Evolutionary conservation across 2,329 filamentous ascomycete genomes (phyloP), one percentile per base, ranked within the genome.

Genomic region (Aureobasidium subglaciale): DNA sequence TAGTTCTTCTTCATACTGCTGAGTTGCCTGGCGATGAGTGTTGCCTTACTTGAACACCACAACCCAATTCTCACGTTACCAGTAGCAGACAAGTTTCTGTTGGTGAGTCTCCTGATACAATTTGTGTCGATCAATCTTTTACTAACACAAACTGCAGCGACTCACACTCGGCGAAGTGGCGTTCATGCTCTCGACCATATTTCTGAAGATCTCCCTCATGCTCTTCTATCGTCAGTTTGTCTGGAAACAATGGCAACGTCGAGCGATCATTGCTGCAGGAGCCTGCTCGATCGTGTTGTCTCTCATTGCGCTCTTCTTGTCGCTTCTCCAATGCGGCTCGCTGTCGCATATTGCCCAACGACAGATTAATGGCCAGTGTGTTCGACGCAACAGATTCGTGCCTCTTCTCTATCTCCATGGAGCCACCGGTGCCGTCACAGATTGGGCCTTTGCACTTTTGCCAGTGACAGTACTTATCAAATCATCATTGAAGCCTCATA

Each of bases 171-270:
- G 48, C 25, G 48, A 53, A 41, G 48, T 22, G 5, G 63, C 70
- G 1, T 76, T 76, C 58, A 59, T 73, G 35, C 55, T 69, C 7
- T 67, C 71, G 0, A 70, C 72, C 59, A 68, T 72, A 57, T 59
- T 69, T 13, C 61, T 75, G 57, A 77, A 77, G 59, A 68, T 75
- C 18, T 75, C 73, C 1, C 61, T 77, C 6, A 71, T 67, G 11
- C 60, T 76, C 30, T 75, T 75, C 64, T 75, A 75, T 60, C 64
- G 71, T 3, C 71, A 74, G 2, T 70, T 76, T 38, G 65, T 74
- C 11, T 64, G 61, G 27, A 64, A 67, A 32, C 48, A 43, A n/a
- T 74, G 71, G 69, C 73, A 76, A 29, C 59, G 61, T 16, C 55
- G 59, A 22, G 60, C 62, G 11, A 61, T 70, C 22, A 64, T 64